phyloP scores from a whole-genome alignment of 2,329 filamentous ascomycete species.

The Endothia cerciana region DNA sequence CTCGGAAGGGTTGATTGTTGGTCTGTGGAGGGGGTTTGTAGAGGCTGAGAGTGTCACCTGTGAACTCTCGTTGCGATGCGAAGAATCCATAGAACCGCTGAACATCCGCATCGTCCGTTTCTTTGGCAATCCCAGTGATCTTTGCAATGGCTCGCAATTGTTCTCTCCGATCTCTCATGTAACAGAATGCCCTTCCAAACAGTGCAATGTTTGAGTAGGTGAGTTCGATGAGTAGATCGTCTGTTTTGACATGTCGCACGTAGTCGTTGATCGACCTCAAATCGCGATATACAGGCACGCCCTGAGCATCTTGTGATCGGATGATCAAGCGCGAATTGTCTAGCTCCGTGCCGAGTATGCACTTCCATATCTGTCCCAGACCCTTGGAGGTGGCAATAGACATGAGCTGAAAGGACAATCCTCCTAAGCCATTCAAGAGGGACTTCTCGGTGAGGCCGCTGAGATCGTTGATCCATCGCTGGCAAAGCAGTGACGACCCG shows the following conservation, averaged over 20 bases:
- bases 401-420: too few species aligned
- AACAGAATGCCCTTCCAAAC: slow-evolving; percentile 16
- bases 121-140: not conserved
- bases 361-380: too few species aligned
- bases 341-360: too few species aligned
- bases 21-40: not conserved
- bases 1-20: too few species aligned
- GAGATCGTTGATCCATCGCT: not conserved
- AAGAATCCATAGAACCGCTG: not conserved
- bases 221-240: not conserved
- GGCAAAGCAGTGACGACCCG: not conserved
- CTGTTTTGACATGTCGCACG: not conserved
- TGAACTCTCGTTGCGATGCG: not conserved
- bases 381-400: too few species aligned
- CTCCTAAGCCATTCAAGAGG: too few species aligned
- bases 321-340: not conserved
- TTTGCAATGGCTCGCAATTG: not conserved
- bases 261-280: not conserved
- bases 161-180: slow-evolving; percentile 5
- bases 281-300: not conserved
- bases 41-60: not conserved
- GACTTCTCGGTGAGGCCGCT: too few species aligned
- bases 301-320: not conserved
- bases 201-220: slow-evolving; percentile 1
- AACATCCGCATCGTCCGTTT: not conserved